Evolutionary conservation across 495 filamentous ascomycete genomes (phyloP).

Genomic region (Neurospora discreta): DNA sequence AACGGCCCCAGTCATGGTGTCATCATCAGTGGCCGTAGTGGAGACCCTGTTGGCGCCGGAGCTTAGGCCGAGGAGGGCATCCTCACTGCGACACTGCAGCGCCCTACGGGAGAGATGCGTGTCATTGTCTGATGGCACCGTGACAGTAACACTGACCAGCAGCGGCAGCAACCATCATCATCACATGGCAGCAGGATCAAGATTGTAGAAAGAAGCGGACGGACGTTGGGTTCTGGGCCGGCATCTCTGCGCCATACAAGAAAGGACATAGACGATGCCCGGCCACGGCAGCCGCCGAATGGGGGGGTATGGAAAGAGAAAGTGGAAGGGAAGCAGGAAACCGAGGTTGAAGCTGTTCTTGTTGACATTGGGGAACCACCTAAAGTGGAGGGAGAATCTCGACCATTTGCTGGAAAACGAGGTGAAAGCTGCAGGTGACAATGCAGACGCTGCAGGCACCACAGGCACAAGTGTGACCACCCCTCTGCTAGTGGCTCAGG

Average conservation of each 20-base stretch:
- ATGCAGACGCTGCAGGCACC: conserved; percentile 1
- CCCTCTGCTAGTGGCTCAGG: not conserved
- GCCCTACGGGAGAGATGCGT: not conserved
- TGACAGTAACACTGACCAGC: not conserved
- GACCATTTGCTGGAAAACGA: not conserved
- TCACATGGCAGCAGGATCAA: not conserved
- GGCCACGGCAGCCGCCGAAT: not conserved
- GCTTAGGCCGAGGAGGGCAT: not conserved
- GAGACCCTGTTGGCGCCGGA: not conserved
- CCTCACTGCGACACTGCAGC: not conserved
- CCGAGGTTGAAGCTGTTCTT: not conserved
- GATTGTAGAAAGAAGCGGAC: not conserved
- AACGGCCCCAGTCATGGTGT: not conserved
- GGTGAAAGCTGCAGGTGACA: not conserved
- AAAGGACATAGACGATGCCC: not conserved
- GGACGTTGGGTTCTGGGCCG: not conserved
- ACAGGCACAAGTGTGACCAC: not conserved
- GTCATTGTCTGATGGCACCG: not conserved
- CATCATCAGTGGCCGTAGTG: not conserved
- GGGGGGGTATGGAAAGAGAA: not conserved
- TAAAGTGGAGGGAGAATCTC: not conserved
- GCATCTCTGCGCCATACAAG: not conserved
- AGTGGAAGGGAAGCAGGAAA: not conserved
- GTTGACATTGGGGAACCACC: not conserved
- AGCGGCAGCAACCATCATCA: not conserved